Conservation (phyloP, 768 basidiomycete genomes). For the Pulveroboletus frians region DNA sequence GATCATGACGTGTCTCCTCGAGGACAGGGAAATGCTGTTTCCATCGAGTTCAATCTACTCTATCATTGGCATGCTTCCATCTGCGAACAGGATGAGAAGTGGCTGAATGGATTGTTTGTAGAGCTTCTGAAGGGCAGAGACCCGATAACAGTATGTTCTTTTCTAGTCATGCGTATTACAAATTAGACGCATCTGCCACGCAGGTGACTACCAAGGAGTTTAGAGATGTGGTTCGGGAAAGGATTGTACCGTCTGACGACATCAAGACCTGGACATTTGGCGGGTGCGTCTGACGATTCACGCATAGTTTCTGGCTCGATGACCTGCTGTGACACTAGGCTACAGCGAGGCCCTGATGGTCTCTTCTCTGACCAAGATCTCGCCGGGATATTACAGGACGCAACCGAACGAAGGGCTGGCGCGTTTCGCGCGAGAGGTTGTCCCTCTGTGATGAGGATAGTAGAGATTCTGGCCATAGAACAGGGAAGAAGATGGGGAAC, state of each 20-base stretch:
- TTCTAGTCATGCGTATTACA: not conserved
- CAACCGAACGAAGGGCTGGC: constrained; percentile 53
- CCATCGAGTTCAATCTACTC: constrained; percentile 66
- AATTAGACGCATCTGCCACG: not conserved
- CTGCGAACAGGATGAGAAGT: constrained; percentile 48
- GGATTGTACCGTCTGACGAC: constrained; percentile 3
- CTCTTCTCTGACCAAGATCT: constrained; percentile 60
- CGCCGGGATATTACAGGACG: constrained; percentile 55
- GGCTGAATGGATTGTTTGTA: constrained; percentile 48
- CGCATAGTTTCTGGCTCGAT: not conserved
- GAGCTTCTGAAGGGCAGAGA: constrained; percentile 39
- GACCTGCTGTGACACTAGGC: constrained; percentile 27
- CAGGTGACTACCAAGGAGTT: constrained; percentile 23
- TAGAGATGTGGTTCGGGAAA: constrained; percentile 10
- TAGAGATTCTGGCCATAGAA: constrained; percentile 67
- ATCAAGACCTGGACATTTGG: constrained; percentile 53
- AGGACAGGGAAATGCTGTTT: constrained; percentile 72
- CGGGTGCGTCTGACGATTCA: constrained; percentile 29
- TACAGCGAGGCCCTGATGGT: constrained; percentile 48
- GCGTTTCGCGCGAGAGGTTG: constrained; percentile 68
- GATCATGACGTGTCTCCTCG: constrained; percentile 52
- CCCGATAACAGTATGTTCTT: constrained; percentile 33
- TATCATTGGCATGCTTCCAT: constrained; percentile 65
- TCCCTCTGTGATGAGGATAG: constrained; percentile 56
- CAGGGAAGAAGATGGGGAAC: constrained; percentile 63